Evolutionary conservation across 768 basidiomycete species (phyloP).

Genomic region (Tricholoma sp.): DNA sequence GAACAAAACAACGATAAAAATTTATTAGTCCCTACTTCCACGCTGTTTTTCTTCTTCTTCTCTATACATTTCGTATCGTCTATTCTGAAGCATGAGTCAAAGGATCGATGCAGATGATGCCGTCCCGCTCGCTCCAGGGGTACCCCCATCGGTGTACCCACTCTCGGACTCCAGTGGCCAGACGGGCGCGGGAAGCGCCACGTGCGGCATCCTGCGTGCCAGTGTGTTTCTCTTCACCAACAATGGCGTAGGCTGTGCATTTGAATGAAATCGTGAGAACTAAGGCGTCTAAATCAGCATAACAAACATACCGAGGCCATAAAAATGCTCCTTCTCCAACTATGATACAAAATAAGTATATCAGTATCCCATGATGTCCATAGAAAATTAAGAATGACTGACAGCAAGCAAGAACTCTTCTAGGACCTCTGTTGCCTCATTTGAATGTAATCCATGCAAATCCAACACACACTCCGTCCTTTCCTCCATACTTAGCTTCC

Average conservation of each 20-base stretch:
- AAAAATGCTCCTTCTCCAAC: slow-evolving; percentile 85
- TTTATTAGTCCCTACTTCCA: not conserved
- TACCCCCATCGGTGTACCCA: slow-evolving; percentile 95
- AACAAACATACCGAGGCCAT: slow-evolving; percentile 64
- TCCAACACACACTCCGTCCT: slow-evolving; percentile 85
- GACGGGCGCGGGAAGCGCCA: slow-evolving; percentile 76
- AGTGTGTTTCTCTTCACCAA: slow-evolving; percentile 96
- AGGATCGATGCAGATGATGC: slow-evolving; percentile 84
- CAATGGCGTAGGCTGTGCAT: slow-evolving; percentile 71
- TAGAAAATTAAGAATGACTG: slow-evolving; percentile 29
- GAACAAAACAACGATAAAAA: not conserved
- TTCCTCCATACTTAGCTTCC: slow-evolving; percentile 72
- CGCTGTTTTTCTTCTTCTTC: not conserved
- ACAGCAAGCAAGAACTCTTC: slow-evolving; percentile 87
- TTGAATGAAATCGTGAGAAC: not conserved
- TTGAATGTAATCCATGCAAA: slow-evolving; percentile 89
- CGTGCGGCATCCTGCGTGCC: slow-evolving; percentile 82
- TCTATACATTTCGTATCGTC: not conserved
- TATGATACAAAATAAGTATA: slow-evolving; percentile 22
- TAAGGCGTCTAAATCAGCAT: not conserved
- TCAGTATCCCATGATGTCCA: not conserved
- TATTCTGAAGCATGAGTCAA: slow-evolving; percentile 62
- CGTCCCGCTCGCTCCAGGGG: slow-evolving; percentile 91
- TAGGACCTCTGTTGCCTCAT: slow-evolving; percentile 87
- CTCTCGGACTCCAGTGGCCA: slow-evolving; percentile 83